Percentiles rank a stretch among this genome's conserved stretches.
phyloP scores from a whole-genome alignment of 1,139 yeast species.

The Pichia norvegensis region DNA sequence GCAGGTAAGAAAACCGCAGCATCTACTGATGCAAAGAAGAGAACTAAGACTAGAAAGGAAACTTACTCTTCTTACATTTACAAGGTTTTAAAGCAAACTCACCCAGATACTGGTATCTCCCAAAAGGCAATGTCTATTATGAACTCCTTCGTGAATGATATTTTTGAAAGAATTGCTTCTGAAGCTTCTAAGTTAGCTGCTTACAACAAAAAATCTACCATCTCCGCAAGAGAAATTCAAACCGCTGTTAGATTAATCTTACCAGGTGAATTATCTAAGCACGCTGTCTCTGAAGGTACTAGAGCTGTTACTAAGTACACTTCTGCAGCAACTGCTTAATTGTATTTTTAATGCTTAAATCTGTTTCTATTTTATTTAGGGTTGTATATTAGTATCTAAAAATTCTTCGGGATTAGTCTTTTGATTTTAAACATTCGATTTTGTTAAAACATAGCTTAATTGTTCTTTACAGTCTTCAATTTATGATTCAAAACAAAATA shows the following conservation, averaged over 20 bases:
- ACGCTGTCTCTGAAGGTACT: conserved; percentile 98
- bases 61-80: conserved; percentile 97
- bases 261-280: conserved; percentile 99
- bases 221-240: conserved; percentile 98
- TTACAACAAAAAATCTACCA: conserved; percentile 98
- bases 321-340: conserved; percentile 55
- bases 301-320: conserved; percentile 99
- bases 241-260: conserved; percentile 98
- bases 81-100: conserved; percentile 98
- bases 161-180: conserved; percentile 89
- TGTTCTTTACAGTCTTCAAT: no score
- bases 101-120: conserved; percentile 99
- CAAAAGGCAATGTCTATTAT: conserved; percentile 98
- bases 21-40: conserved; percentile 80
- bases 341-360: conserved; percentile 14
- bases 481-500: not conserved
- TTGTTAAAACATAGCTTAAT: no score
- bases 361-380: conserved; percentile 22
- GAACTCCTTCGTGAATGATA: conserved; percentile 98
- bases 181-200: conserved; percentile 99
- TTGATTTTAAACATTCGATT: no score
- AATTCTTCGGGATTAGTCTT: conserved; percentile 8
- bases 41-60: conserved; percentile 96
- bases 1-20: conserved; percentile 92
- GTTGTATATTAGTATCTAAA: conserved; percentile 26